Percentiles rank a stretch among this genome's conserved stretches.
Conservation (phyloP, 169 alveolate genomes). For the Babesia bovis region DNA sequence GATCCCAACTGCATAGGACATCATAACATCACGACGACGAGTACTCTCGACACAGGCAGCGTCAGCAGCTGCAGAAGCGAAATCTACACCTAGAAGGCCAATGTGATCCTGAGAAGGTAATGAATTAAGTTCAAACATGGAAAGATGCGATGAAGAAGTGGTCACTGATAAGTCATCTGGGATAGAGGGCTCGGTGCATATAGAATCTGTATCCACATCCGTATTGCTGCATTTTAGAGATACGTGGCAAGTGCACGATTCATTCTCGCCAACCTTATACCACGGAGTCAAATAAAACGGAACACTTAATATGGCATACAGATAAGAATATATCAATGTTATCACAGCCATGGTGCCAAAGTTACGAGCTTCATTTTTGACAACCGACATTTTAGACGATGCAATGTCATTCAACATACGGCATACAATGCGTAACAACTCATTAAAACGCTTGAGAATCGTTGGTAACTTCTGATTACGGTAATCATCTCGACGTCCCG, state of each 20-base stretch:
- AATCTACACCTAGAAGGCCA: conserved; percentile 41
- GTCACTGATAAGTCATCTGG: not conserved
- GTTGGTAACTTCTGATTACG: conserved; percentile 9
- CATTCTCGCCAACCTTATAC: conserved; percentile 27
- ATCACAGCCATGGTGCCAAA: conserved; percentile 49
- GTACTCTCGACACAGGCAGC: conserved; percentile 69
- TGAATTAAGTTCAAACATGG: not conserved
- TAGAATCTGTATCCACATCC: not conserved
- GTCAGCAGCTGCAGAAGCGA: conserved; percentile 68
- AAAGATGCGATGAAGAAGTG: not conserved
- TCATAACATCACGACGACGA: conserved; percentile 53
- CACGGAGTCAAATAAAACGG: conserved; percentile 56
- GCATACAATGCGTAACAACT: conserved; percentile 44
- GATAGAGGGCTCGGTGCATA: not conserved
- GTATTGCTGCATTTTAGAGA: too few relatives aligned
- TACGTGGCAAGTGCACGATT: conserved; percentile 1
- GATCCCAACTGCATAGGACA: conserved; percentile 55
- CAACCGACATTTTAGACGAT: not conserved
- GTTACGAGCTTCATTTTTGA: not conserved
- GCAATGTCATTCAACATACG: conserved; percentile 23
- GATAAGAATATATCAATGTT: conserved; percentile 56
- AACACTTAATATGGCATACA: conserved; percentile 53
- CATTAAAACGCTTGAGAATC: conserved; percentile 35
- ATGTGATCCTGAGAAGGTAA: conserved; percentile 5
- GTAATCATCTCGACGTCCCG: conserved; percentile 32